Base-by-base conservation (phyloP, 305 asterid species). In the Fraxinus xanthoxyloides region DNA sequence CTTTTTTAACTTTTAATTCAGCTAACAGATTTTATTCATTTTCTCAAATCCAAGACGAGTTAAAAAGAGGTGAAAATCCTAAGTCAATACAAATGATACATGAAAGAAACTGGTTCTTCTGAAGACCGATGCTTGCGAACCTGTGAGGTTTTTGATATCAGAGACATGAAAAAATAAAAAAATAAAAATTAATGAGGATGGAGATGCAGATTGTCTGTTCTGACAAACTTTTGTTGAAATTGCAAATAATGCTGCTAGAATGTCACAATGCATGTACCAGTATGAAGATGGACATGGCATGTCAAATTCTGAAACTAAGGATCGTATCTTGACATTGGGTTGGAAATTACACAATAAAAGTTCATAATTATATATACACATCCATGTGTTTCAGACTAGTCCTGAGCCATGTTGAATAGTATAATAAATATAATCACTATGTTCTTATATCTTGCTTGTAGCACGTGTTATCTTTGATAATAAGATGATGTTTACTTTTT, bases 231-330 rank as follows among this genome's bases (percentile, higher is more conserved):
- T 76, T 38, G 34, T 76, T 31, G 75, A 54, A 65, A 74, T 67
- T 10, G 76, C 85, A 35, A 36, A 83, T 61, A 78, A 84, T 12
- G 40, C 82, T 36, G 86, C 85, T 1, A 36, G 90, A 34, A 77
- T 54, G 34, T 80, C 80, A 28, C 83, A 72, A 24, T 79, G 54
- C 77, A 54, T 84, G 77, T 82, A 82, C 48, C 82, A 80, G 19
- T 31, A 77, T 78, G 89, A 85, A 59, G 89, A 87, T 46, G 88
- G 87, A 1, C 84, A 82, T 63, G 88, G 83, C 73, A 38, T 30
- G 65, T 76, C 86, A 83, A 56, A 82, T 76, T 36, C 74, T 1
- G 79, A 77, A 51, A 77, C 89, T 1, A 61, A 81, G 54, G 82
- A 82, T 17, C 81, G 70, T 40, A 85, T 86, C 72, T 9, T 15